Base-by-base conservation (phyloP, 2,329 filamentous ascomycete species). In the Arthrobotrys pseudoclavata region DNA sequence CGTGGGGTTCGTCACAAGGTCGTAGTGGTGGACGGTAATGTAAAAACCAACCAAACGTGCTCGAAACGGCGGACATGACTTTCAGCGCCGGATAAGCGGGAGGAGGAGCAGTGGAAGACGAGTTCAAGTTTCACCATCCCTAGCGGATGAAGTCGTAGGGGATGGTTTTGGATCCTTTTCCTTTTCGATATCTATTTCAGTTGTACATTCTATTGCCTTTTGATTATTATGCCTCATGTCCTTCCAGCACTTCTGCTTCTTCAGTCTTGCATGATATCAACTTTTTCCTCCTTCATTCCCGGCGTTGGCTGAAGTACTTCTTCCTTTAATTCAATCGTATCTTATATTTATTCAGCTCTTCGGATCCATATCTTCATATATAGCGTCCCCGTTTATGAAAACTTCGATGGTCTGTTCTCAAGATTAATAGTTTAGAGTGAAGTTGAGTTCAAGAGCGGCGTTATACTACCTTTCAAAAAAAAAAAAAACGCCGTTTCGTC, bases 201-300 rank as follows among this genome's bases (percentile, higher is more conserved):
- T 68, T 74, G 69, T 74, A 74, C 53, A 74, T 74, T 74, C 47
- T 71, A 63, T 63, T 7, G 48, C 26, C 64, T 61, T 60, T 52
- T 37, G n/a, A n/a, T 37, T 48, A n/a, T 37, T 48, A 48, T 34
- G 45, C 22, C 10, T 42, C 18, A 47, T 48, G 40, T 37, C 29
- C 6, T 34, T 31, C 52, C 7, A 48, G 40, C 42, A 50, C 13
- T 37, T 9, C 7, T 34, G 31, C 31, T 5, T 10, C 31, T 9
- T 42, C n/a, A 20, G 34, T 22, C 47, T 29, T 42, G 48, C 57
- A 71, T 62, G 50, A 42, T 66, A 60, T 72, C 60, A 31, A 47
- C 3, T 50, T 6, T 50, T 24, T 15, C 10, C 13, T 40, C 37
- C 37, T 42, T 63, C 40, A 62, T 61, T 60, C 12, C 55, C 42